Percentiles rank a stretch among this genome's conserved stretches.
phyloP scores from a whole-genome alignment of 192 early-diverging fungal species.

The Entophlyctis luteolus region DNA sequence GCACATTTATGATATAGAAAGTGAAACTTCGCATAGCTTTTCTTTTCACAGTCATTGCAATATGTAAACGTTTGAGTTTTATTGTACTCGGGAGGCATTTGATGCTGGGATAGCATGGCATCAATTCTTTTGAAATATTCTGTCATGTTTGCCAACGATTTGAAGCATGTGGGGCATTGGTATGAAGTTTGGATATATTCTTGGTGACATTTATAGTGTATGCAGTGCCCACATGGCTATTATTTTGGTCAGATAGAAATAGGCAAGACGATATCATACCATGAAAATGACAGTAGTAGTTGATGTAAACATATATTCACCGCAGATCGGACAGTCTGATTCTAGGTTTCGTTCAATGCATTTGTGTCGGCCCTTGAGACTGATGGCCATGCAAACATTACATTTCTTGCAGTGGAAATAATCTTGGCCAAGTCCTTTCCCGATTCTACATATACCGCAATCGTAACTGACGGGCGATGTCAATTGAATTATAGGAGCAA shows the following conservation, averaged over 20 bases:
- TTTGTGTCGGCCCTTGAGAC: slow-evolving; percentile 69
- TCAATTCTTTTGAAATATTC: slow-evolving; percentile 82
- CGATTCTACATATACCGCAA: slow-evolving; percentile 92
- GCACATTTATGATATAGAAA: slow-evolving; percentile 95
- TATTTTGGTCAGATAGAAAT: not conserved
- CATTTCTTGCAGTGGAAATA: slow-evolving; percentile 92
- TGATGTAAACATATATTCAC: slow-evolving; percentile 90
- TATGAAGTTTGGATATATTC: slow-evolving; percentile 85
- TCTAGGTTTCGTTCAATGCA: slow-evolving; percentile 91
- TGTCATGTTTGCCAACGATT: slow-evolving; percentile 82
- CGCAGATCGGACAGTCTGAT: slow-evolving; percentile 93
- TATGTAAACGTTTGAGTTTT: slow-evolving; percentile 70
- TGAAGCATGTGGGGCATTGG: slow-evolving; percentile 92
- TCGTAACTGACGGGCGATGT: slow-evolving; percentile 37
- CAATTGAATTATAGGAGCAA: not conserved
- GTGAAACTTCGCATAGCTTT: slow-evolving; percentile 80
- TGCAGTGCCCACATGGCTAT: slow-evolving; percentile 86
- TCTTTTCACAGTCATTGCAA: slow-evolving; percentile 93
- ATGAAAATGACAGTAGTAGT: slow-evolving; percentile 78
- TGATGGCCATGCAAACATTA: slow-evolving; percentile 82
- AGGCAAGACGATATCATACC: slow-evolving; percentile 42
- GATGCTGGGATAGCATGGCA: slow-evolving; percentile 66
- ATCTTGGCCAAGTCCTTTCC: slow-evolving; percentile 69
- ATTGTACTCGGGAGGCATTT: slow-evolving; percentile 88
- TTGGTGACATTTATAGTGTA: slow-evolving; percentile 82